These are phyloP conservation scores for Pseudocercospora cruenta DNA, from an alignment of 2,329 filamentous ascomycete genomes.

Conservation along the genomic window DNA sequence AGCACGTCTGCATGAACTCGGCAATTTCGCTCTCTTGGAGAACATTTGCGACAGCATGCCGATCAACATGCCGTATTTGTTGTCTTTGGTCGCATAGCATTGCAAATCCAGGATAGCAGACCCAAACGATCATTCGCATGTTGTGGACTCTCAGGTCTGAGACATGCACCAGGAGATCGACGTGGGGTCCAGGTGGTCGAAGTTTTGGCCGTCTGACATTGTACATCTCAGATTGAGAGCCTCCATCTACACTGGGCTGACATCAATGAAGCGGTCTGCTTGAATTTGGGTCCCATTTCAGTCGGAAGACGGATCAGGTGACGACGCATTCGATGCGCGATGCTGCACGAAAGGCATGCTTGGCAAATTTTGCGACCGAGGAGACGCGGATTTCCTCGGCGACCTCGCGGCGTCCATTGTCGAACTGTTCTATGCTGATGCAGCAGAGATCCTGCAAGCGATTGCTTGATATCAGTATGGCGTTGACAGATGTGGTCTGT, in stretches of 20 bases:
- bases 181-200: constrained; percentile 1
- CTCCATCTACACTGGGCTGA: too few relatives aligned
- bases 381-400: background rate
- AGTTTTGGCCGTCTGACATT: background rate
- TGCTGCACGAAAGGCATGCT: background rate
- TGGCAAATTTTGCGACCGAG: background rate
- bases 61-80: too few relatives aligned
- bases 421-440: background rate
- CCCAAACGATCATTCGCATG: too few relatives aligned
- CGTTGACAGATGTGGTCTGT: background rate
- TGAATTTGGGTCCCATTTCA: too few relatives aligned
- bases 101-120: too few relatives aligned
- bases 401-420: background rate
- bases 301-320: background rate
- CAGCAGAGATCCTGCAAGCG: background rate
- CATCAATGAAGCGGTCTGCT: too few relatives aligned
- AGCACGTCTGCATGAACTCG: too few relatives aligned
- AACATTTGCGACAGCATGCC: background rate
- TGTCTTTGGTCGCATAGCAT: too few relatives aligned
- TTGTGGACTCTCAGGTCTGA: background rate
- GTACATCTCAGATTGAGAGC: background rate
- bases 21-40: background rate
- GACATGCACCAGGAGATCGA: background rate
- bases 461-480: background rate
- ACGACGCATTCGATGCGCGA: background rate